Evolutionary conservation across 768 basidiomycete genomes (phyloP), one percentile per base, ranked within the genome.

Genomic region (Russula ochroleuca): DNA sequence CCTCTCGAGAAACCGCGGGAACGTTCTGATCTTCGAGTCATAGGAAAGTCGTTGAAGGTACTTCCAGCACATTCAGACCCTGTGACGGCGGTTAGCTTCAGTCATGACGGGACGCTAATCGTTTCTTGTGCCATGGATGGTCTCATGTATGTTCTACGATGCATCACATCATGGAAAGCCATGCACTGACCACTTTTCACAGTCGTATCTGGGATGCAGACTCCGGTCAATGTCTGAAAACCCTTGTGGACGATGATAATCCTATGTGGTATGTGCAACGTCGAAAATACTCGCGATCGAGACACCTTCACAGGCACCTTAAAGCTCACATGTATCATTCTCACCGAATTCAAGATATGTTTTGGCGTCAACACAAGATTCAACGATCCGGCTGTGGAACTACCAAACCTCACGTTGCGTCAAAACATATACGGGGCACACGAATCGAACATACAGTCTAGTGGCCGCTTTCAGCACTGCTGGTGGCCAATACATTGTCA

Each of bases 171-270:
- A 15, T 15, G 10, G 14, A 28, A 28, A 25, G 41, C 10, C 3
- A 41, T 7, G 33, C n/a, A 28, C 61, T 53, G 51, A 45, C 64
- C 59, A 48, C 38, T 49, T 53, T 52, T 45, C 45, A 17, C 71
- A 99, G 96, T 72, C 95, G 97, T 62, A 85, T 98, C 63, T 99
- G 97, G 97, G 96, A 99, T 71, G 87, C 92, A 0, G 87, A 94
- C 60, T 96, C 95, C 3, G 97, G 96, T 2, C 97, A 99, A 75
- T 99, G 97, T 75, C 79, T 99, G 55, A 98, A 97, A 75, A 98
- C 97, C 2, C 75, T 99, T 51, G 95, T 94, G 11, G 94, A 98
- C 69, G 97, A 98, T 70, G 92, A 94, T 67, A 97, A 94, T 75
- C 95, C 96, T 2, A 88, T 94, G 73, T 95, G 85, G 90, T 93